Evolutionary conservation across 352 stramenopile genomes (phyloP).

Genomic region (Aphanomyces euteiches): DNA sequence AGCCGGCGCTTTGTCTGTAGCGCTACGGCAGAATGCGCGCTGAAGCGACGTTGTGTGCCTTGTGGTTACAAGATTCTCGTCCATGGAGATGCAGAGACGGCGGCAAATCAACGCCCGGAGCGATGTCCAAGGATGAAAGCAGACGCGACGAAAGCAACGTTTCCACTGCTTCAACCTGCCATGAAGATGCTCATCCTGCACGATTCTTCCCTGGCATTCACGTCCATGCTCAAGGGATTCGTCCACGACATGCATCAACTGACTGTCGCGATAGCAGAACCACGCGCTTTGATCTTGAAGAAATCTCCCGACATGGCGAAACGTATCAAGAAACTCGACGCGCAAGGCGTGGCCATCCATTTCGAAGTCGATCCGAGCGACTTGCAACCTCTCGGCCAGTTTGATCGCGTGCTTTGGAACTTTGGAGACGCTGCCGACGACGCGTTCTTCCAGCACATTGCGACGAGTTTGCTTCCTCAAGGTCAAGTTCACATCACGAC

Average conservation of each 20-base stretch:
- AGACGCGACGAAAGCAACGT: not conserved
- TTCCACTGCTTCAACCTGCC: not conserved
- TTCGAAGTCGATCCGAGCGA: constrained; percentile 12
- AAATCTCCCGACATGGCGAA: constrained; percentile 11
- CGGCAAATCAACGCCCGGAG: constrained; percentile 75
- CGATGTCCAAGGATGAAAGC: constrained; percentile 48
- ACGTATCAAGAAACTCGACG: constrained; percentile 27
- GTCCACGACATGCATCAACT: constrained; percentile 13
- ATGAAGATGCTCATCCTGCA: constrained; percentile 25
- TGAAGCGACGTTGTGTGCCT: constrained; percentile 52
- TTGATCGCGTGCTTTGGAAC: constrained; percentile 95
- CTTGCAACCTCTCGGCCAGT: constrained; percentile 42
- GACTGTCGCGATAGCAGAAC: not conserved
- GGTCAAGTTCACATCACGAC: constrained; percentile 94
- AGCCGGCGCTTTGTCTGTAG: constrained; percentile 40
- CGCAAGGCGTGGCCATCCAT: constrained; percentile 13
- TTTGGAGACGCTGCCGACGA: constrained; percentile 89
- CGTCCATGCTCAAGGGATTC: constrained; percentile 11
- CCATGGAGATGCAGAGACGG: constrained; percentile 46
- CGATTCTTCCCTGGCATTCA: constrained; percentile 3
- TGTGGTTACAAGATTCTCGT: constrained; percentile 87
- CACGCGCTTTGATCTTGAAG: constrained; percentile 12
- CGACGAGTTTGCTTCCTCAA: constrained; percentile 37
- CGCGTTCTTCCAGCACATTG: constrained; percentile 84
- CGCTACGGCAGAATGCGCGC: constrained; percentile 64